Base-by-base conservation (phyloP, 768 basidiomycete species). In the Russula olivacea region DNA sequence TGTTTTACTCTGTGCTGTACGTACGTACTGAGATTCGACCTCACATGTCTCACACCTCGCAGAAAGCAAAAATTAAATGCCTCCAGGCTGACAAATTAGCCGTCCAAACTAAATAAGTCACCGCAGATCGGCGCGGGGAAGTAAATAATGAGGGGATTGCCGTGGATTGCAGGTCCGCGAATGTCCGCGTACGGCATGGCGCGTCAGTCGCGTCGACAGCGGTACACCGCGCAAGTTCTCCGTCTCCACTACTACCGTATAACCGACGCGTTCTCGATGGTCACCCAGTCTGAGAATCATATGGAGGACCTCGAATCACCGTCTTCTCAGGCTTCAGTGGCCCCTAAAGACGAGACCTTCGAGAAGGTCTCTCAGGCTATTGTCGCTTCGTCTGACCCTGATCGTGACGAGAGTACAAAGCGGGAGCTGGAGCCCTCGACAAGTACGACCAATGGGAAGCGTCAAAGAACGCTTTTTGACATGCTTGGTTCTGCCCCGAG, bases 401-500 rank as follows among this genome's bases (percentile, higher is more conserved):
- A 54, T 23, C 51, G 14, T 8, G 48, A 49, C 19, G 50, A 58
- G 40, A 47, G 52, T n/a, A 36, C 59, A 32, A 55, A 62, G 55
- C 48, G 59, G 19, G 58, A 55, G n/a, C 21, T 30, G 17, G 51
- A 56, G 8, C 55, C 62, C 34, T 36, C 61, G 25, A 41, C 56
- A 15, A 43, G 30, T 28, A 49, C 49, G 17, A 43, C 52, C 3
- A 59, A 48, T 43, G 61, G 70, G 51, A 82, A 82, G 67, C 81
- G 88, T 51, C 88, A 90, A 74, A 77, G 79, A 41, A 88, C 85
- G 0, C 77, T 90, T 43, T 69, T 78, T 66, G 87, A 88, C 69
- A 86, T 89, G 86, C 78, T 88, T 56, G 69, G 76, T 9, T 41
- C 71, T 73, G 55, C 70, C 45, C 62, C 58, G 66, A 41, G 72